These are phyloP conservation scores for Borovskyia barvae DNA, from an alignment of 208 protist genomes.

Conservation along the genomic window DNA sequence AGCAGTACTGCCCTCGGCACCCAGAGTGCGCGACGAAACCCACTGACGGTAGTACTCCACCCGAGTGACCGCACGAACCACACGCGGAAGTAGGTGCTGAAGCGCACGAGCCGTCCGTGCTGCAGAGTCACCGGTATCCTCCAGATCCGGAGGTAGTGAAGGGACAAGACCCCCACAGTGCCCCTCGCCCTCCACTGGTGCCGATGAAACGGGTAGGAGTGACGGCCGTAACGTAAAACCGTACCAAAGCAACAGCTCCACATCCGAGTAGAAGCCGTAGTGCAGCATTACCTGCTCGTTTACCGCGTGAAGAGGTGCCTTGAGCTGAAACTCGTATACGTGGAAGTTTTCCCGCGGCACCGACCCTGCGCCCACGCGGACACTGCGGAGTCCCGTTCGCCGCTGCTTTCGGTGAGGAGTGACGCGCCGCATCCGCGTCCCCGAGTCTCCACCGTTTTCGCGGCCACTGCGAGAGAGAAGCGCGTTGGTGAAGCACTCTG, in stretches of 20 bases:
- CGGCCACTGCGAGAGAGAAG: not conserved
- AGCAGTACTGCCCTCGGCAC: not conserved
- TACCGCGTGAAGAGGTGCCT: slow-evolving; percentile 17
- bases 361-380: slow-evolving; percentile 5
- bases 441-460: not conserved
- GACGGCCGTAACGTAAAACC: slow-evolving; percentile 79
- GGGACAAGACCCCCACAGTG: not conserved
- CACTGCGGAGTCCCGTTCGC: slow-evolving; percentile 14
- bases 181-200: not conserved
- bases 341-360: slow-evolving; percentile 23
- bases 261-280: slow-evolving; percentile 87
- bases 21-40: not conserved
- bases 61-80: slow-evolving; percentile 7
- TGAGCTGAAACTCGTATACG: slow-evolving; percentile 61
- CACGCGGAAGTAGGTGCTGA: slow-evolving; percentile 4
- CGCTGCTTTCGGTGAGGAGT: slow-evolving; percentile 8
- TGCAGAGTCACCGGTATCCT: not conserved
- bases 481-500: slow-evolving; percentile 6
- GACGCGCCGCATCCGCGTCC: too few species aligned
- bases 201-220: slow-evolving; percentile 36
- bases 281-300: slow-evolving; percentile 77
- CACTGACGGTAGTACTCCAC: slow-evolving; percentile 8
- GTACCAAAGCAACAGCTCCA: slow-evolving; percentile 90
- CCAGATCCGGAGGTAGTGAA: slow-evolving; percentile 12
- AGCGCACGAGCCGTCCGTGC: slow-evolving; percentile 5